Conservation (phyloP, 352 stramenopile species). For the Pseudoperonospora humuli region DNA sequence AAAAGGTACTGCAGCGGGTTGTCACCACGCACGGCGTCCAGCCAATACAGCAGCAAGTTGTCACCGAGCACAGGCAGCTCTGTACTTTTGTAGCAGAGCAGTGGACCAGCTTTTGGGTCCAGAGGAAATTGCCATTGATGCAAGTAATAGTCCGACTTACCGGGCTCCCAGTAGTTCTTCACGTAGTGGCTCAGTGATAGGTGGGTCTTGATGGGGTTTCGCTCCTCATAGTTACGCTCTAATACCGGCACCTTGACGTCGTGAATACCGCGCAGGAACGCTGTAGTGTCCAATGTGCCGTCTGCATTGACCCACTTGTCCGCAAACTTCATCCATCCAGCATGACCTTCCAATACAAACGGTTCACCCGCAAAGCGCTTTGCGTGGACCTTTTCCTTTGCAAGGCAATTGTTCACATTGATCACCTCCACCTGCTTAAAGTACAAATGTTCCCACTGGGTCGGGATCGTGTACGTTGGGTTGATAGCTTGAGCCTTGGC, state of each 20-base stretch:
- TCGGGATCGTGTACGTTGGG: conserved; percentile 56
- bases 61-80: conserved; percentile 86
- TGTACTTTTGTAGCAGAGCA: conserved; percentile 80
- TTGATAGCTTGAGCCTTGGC: conserved; percentile 30
- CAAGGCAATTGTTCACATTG: conserved; percentile 44
- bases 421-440: conserved; percentile 56
- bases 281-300: conserved; percentile 42
- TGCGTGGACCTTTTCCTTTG: conserved; percentile 49
- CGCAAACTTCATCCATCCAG: conserved; percentile 56
- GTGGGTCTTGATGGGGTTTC: conserved; percentile 70
- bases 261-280: conserved; percentile 61
- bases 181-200: conserved; percentile 65
- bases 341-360: conserved; percentile 63
- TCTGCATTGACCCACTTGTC: conserved; percentile 56
- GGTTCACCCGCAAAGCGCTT: conserved; percentile 61
- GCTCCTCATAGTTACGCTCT: conserved; percentile 72
- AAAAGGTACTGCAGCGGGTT: conserved; percentile 93
- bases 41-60: conserved; percentile 90
- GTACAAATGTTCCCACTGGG: conserved; percentile 65
- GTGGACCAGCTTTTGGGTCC: conserved; percentile 54
- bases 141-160: conserved; percentile 84
- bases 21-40: conserved; percentile 80
- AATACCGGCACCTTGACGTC: conserved; percentile 75
- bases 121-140: conserved; percentile 95
- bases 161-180: conserved; percentile 75